phyloP scores from a whole-genome alignment of 139 green algal genomes.

The Chlamydomonas sphaeroides region DNA sequence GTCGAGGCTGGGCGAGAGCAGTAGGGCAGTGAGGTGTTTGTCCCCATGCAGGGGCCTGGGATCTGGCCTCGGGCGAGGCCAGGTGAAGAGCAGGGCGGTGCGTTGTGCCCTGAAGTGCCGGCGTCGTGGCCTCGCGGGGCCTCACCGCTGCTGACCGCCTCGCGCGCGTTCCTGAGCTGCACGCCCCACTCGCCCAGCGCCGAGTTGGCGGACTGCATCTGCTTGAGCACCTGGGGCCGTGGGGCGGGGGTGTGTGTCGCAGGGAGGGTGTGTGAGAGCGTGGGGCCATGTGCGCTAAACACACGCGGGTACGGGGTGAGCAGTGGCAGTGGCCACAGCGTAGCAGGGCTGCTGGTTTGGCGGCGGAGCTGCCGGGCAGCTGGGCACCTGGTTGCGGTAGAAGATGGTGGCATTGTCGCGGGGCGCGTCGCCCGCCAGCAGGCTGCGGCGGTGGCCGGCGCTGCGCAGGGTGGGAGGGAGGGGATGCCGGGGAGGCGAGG shows the following conservation, averaged over 20 bases:
- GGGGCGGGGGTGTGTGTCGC: no score
- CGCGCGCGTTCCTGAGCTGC: background rate
- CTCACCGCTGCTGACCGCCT: background rate
- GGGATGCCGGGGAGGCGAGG: background rate
- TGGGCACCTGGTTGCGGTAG: background rate
- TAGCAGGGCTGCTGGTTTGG: no score
- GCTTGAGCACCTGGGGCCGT: background rate
- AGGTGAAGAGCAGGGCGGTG: no score
- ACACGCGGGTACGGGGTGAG: no score
- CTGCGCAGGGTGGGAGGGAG: background rate
- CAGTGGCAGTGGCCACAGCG: background rate
- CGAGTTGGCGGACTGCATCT: background rate
- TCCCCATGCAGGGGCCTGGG: no score
- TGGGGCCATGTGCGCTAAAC: no score
- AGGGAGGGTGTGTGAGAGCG: no score
- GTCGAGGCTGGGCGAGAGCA: no score
- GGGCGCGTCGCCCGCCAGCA: background rate
- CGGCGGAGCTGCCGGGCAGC: no score
- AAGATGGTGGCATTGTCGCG: background rate
- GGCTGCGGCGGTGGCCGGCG: background rate
- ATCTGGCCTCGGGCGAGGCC: background rate
- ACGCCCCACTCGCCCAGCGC: background rate
- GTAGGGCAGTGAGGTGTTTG: background rate
- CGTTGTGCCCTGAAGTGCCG: no score
- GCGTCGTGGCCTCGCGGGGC: background rate